A percentile compares a stretch with the other conserved stretches of the same genome.
These are phyloP conservation scores for Saccharomycopsis crataegensis DNA, from an alignment of 1,139 yeast species.

Conservation along the genomic window DNA sequence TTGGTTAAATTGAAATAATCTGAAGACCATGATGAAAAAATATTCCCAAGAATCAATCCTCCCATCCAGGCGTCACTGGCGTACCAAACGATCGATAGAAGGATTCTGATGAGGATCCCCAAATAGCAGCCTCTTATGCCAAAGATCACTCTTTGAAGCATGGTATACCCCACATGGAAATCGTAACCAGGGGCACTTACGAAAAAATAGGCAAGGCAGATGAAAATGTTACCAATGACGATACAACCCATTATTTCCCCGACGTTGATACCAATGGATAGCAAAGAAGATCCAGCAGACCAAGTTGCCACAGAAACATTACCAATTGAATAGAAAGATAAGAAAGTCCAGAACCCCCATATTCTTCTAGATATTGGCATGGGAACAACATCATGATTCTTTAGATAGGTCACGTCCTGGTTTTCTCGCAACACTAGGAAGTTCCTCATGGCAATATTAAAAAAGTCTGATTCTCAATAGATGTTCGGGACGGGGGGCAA, in stretches of 20 bases:
- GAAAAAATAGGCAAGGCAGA: slow-evolving; percentile 32
- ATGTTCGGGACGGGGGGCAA: no score
- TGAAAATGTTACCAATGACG: slow-evolving; percentile 37
- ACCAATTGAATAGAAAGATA: slow-evolving; percentile 25
- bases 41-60: slow-evolving; percentile 32
- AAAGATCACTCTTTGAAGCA: slow-evolving; percentile 38
- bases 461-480: not conserved
- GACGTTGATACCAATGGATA: slow-evolving; percentile 34
- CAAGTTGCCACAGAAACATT: slow-evolving; percentile 33
- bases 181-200: slow-evolving; percentile 37
- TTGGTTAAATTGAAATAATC: slow-evolving; percentile 30
- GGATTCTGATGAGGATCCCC: slow-evolving; percentile 35
- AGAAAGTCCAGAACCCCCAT: slow-evolving; percentile 28
- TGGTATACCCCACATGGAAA: slow-evolving; percentile 41
- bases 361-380: slow-evolving; percentile 30
- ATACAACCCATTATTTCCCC: slow-evolving; percentile 35
- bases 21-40: slow-evolving; percentile 32
- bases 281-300: slow-evolving; percentile 35
- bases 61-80: slow-evolving; percentile 38
- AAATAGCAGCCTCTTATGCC: slow-evolving; percentile 38
- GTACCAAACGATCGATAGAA: slow-evolving; percentile 36
- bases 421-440: not conserved
- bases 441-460: not conserved
- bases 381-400: slow-evolving; percentile 31
- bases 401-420: slow-evolving; percentile 20